These are phyloP conservation scores for Gentiana macrophylla DNA, from an alignment of 257 asterid genomes.

Conservation along the genomic window DNA sequence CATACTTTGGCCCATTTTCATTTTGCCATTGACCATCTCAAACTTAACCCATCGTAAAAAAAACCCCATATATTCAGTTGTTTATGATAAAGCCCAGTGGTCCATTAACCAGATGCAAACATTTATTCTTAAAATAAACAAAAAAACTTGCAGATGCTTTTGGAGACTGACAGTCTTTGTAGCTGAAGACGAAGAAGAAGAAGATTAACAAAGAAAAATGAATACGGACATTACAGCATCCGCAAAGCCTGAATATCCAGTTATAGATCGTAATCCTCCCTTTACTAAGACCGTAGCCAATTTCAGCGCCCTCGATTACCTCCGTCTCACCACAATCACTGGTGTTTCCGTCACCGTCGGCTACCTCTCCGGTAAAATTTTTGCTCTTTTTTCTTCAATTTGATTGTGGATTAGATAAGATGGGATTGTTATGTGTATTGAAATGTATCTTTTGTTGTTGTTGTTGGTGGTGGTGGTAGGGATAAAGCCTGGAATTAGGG, in stretches of 20 bases:
- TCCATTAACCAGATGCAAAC: too few species aligned
- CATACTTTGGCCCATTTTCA: too few species aligned
- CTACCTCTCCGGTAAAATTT: conserved; percentile 63
- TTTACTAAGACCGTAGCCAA: conserved; percentile 77
- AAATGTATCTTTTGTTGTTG: neutral
- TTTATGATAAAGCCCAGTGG: too few species aligned
- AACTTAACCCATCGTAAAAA: too few species aligned
- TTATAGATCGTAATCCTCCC: conserved; percentile 86
- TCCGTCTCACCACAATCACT: conserved; percentile 78
- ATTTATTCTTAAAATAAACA: too few species aligned
- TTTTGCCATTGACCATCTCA: too few species aligned
- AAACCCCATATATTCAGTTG: too few species aligned
- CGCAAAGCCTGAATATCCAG: conserved; percentile 80
- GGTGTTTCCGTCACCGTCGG: conserved; percentile 94
- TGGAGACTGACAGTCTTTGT: too few species aligned
- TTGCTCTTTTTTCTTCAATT: neutral
- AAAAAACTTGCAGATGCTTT: too few species aligned
- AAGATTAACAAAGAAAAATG: conserved; percentile 23
- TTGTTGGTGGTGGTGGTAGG: conserved; percentile 27
- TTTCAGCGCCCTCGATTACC: conserved; percentile 82
- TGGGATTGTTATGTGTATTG: neutral
- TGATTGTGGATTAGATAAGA: neutral
- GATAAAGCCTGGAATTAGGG: conserved; percentile 84
- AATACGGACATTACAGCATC: conserved; percentile 89
- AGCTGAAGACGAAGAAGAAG: conserved; percentile 1